Evolutionary conservation across 2,329 filamentous ascomycete species (phyloP).

Genomic region (Dactylellina haptotyla): DNA sequence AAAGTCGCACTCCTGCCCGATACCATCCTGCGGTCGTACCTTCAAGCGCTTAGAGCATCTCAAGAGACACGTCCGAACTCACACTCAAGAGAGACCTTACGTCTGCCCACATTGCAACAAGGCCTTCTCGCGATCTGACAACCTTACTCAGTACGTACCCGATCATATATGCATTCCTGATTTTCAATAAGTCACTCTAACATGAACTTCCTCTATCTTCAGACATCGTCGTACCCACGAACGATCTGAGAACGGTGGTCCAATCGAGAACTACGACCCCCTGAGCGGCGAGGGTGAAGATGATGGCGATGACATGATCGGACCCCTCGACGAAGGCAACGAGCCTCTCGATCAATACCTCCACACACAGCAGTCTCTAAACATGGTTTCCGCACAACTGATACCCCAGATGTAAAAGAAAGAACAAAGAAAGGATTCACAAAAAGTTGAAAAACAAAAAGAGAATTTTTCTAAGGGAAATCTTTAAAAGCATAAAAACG

Average conservation of each 20-base stretch:
- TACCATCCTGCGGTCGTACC: constrained; percentile 92
- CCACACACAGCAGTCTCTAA: constrained; percentile 42
- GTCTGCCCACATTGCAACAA: constrained; percentile 98
- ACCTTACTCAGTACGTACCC: constrained; percentile 87
- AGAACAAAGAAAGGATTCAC: constrained; percentile 19
- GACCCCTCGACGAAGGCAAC: constrained; percentile 80
- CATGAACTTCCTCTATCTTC: constrained; percentile 61
- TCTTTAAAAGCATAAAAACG: constrained; percentile 19
- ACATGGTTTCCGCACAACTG: constrained; percentile 51
- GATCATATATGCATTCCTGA: not conserved
- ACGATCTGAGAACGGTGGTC: constrained; percentile 71
- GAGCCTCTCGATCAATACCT: constrained; percentile 52
- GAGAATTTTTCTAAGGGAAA: not conserved
- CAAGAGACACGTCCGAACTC: constrained; percentile 98
- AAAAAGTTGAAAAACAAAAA: constrained; percentile 9
- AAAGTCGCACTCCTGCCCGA: constrained; percentile 99
- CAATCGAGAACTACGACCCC: constrained; percentile 62
- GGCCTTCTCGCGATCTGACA: constrained; percentile 97
- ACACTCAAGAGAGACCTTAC: constrained; percentile 99
- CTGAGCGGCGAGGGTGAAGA: constrained; percentile 86
- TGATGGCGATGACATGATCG: constrained; percentile 85
- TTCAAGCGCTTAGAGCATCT: constrained; percentile 99
- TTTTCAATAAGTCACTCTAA: not conserved
- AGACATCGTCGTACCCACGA: constrained; percentile 85
- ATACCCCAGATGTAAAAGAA: constrained; percentile 53